A percentile compares a stretch with the other conserved stretches of the same genome.
Conservation (phyloP, 192 early-diverging fungal genomes). For the Backusella tuberculispora region DNA sequence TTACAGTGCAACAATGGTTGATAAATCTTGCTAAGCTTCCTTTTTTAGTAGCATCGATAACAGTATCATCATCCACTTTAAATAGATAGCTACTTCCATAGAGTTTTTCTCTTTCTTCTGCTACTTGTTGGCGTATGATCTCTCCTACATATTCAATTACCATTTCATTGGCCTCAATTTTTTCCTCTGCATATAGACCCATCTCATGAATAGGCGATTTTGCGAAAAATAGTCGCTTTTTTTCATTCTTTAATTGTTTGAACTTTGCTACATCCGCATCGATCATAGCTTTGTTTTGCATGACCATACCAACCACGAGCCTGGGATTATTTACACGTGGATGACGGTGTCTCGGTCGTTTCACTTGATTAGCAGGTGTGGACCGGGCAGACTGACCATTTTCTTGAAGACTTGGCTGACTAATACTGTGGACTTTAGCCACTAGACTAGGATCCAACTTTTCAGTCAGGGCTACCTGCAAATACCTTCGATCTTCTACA, state of each 20-base stretch:
- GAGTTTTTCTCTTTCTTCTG: conserved; percentile 90
- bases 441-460: neutral
- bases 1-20: conserved; percentile 96
- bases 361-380: conserved; percentile 23
- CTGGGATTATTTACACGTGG: conserved; percentile 70
- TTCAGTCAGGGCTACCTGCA: conserved; percentile 46
- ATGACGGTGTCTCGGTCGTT: conserved; percentile 62
- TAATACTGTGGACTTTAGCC: neutral
- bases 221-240: conserved; percentile 89
- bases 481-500: conserved; percentile 52
- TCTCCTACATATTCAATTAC: conserved; percentile 99
- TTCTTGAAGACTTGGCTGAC: neutral
- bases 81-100: conserved; percentile 97
- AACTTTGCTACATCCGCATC: conserved; percentile 85
- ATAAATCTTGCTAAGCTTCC: conserved; percentile 98
- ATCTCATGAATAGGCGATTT: conserved; percentile 97
- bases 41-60: conserved; percentile 97
- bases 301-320: conserved; percentile 60
- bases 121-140: conserved; percentile 91
- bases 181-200: conserved; percentile 96
- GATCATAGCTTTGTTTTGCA: conserved; percentile 51
- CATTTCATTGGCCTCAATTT: conserved; percentile 92
- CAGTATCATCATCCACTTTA: conserved; percentile 91
- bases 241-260: conserved; percentile 90
- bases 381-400: conserved; percentile 63